phyloP scores from a whole-genome alignment of 495 filamentous ascomycete species.

The Penicillium maclennaniae region DNA sequence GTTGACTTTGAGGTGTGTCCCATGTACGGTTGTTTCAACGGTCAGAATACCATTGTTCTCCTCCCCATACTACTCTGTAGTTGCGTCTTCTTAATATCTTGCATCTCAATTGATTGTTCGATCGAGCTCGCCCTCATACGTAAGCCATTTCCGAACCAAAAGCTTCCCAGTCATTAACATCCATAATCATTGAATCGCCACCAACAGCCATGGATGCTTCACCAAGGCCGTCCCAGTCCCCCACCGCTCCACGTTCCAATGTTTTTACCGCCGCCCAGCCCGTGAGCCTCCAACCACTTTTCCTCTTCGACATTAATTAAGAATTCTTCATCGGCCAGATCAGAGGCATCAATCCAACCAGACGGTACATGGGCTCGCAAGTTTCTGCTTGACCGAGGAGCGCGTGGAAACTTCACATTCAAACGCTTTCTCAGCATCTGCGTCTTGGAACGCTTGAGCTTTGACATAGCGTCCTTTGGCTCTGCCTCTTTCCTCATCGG shows the following conservation, averaged over 20 bases:
- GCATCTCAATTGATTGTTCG: neutral
- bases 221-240: conserved; percentile 7
- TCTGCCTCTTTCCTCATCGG: neutral
- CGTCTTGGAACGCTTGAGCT: conserved; percentile 15
- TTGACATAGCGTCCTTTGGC: conserved; percentile 1
- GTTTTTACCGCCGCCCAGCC: conserved; percentile 1
- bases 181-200: neutral
- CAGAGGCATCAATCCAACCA: conserved; percentile 11
- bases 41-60: too few species aligned
- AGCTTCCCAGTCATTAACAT: neutral
- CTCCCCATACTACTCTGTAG: too few species aligned
- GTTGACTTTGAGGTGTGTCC: too few species aligned
- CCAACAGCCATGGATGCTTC: neutral
- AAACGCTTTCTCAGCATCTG: conserved; percentile 8
- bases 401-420: conserved; percentile 11
- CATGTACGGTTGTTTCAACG: too few species aligned
- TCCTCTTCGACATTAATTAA: conserved; percentile 11
- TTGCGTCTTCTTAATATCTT: neutral
- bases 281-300: conserved; percentile 20
- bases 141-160: neutral
- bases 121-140: neutral
- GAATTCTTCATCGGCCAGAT: conserved; percentile 12
- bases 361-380: conserved; percentile 2
- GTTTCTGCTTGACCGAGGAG: conserved; percentile 14
- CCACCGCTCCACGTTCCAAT: conserved; percentile 12